These are phyloP conservation scores for Helenozyma rhizophorensis DNA, from an alignment of 805 yeast species.

Conservation along the genomic window DNA sequence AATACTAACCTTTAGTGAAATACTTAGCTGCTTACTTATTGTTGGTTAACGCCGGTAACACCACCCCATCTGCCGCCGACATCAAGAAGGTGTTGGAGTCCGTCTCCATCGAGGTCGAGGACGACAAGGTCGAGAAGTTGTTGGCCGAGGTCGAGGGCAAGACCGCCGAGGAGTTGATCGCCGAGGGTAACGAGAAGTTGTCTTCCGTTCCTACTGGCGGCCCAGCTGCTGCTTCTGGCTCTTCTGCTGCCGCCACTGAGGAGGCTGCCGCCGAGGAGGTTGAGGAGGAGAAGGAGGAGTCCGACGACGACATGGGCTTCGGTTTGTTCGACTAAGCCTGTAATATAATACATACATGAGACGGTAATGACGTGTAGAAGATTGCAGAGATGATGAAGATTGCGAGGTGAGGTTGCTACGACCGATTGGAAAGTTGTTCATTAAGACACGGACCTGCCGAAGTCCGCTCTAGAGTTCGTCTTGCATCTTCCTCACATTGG, in stretches of 20 bases:
- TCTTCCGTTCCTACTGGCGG: conserved; percentile 32
- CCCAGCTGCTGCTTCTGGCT: conserved; percentile 26
- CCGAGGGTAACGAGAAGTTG: conserved; percentile 35
- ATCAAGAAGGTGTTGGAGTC: conserved; percentile 37
- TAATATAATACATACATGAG: too few species aligned
- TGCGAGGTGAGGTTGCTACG: too few species aligned
- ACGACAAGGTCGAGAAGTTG: conserved; percentile 30
- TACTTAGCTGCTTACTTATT: conserved; percentile 46
- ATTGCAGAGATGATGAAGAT: too few species aligned
- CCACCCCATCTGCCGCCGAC: conserved; percentile 41
- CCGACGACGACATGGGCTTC: conserved; percentile 28
- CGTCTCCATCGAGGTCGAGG: conserved; percentile 35
- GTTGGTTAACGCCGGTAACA: conserved; percentile 44
- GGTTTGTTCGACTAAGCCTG: conserved; percentile 28
- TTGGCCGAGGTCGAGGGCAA: conserved; percentile 34
- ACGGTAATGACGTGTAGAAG: too few species aligned
- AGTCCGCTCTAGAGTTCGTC: conserved; percentile 11
- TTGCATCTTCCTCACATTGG: conserved; percentile 62
- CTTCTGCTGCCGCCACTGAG: conserved; percentile 21
- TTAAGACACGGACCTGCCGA: too few species aligned
- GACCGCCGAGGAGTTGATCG: conserved; percentile 32
- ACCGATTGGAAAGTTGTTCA: too few species aligned
- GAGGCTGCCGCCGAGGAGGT: conserved; percentile 25
- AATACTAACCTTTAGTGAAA: conserved; percentile 35
- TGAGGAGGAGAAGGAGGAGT: conserved; percentile 23